phyloP scores from a whole-genome alignment of 2,329 filamentous ascomycete species.

The Diaporthe ilicicola region DNA sequence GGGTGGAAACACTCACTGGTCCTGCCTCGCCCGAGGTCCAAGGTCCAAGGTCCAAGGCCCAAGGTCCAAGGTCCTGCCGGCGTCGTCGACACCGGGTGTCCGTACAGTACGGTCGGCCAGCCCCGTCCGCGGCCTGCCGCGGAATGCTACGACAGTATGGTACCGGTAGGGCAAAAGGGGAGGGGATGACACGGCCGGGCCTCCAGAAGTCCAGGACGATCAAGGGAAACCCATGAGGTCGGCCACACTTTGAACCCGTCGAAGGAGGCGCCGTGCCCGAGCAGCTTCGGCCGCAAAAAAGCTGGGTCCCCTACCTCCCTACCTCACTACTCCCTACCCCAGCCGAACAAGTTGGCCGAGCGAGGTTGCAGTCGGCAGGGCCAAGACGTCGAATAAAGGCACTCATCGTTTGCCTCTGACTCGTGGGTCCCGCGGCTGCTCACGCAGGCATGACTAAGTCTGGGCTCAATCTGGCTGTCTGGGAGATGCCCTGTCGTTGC shows the following conservation, averaged over 20 bases:
- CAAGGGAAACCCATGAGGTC: slow-evolving; percentile 5
- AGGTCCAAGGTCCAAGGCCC: no score
- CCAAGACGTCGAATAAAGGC: background rate
- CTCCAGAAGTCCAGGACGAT: background rate
- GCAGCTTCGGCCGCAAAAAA: background rate
- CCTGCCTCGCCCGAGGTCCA: background rate
- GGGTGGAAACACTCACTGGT: background rate
- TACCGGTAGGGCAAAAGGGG: background rate
- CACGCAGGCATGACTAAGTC: slow-evolving; percentile 12
- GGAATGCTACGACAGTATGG: no score
- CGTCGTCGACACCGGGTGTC: slow-evolving; percentile 5
- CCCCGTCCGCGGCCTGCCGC: background rate
- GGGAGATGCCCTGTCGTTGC: background rate
- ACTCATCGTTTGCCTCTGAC: slow-evolving; percentile 1
- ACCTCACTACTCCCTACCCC: background rate
- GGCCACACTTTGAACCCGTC: background rate
- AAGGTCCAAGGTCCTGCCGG: background rate
- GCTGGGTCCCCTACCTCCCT: background rate
- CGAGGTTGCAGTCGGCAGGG: background rate
- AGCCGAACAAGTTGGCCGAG: background rate
- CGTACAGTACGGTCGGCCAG: slow-evolving; percentile 9
- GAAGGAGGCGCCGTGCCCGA: slow-evolving; percentile 3
- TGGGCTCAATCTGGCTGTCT: background rate
- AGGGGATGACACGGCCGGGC: no score
- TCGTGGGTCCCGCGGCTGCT: background rate